These are phyloP conservation scores for Boletus coccyginus DNA, from an alignment of 768 basidiomycete species.

Conservation along the genomic window DNA sequence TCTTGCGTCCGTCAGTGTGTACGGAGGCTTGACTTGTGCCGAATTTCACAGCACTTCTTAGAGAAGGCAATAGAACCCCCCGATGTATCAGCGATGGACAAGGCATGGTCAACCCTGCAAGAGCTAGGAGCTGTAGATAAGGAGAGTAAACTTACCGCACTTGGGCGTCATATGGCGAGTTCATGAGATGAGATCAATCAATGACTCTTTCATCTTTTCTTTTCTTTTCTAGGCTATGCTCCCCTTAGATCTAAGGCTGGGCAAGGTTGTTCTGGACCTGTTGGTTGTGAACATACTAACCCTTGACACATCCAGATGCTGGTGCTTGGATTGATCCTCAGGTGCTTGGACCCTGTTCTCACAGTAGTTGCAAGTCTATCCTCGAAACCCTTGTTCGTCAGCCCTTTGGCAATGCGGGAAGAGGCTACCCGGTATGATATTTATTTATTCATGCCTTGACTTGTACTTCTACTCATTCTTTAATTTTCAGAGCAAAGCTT, in stretches of 20 bases:
- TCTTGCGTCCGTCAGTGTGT: conserved; percentile 5
- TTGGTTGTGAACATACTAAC: neutral
- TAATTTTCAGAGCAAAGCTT: conserved; percentile 56
- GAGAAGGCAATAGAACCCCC: conserved; percentile 84
- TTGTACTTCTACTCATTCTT: neutral
- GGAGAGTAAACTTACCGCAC: conserved; percentile 65
- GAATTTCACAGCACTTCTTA: conserved; percentile 52
- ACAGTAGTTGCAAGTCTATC: conserved; percentile 83
- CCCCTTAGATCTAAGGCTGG: conserved; percentile 85
- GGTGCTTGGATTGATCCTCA: conserved; percentile 78
- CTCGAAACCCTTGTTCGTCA: conserved; percentile 83
- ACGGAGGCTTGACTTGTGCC: neutral
- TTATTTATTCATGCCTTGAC: neutral
- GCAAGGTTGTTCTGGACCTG: conserved; percentile 52
- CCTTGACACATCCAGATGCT: conserved; percentile 62
- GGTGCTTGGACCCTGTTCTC: conserved; percentile 76
- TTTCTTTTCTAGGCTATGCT: conserved; percentile 59
- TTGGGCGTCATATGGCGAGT: conserved; percentile 76
- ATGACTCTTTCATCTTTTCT: neutral
- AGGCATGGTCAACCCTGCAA: conserved; percentile 68
- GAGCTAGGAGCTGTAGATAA: conserved; percentile 76
- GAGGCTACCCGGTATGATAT: conserved; percentile 63
- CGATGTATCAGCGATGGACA: conserved; percentile 66
- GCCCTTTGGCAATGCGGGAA: conserved; percentile 79
- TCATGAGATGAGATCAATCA: neutral